Percentiles rank a stretch among this genome's conserved stretches.
Conservation (phyloP, 1,139 yeast species). For the Taphrina pruni region DNA sequence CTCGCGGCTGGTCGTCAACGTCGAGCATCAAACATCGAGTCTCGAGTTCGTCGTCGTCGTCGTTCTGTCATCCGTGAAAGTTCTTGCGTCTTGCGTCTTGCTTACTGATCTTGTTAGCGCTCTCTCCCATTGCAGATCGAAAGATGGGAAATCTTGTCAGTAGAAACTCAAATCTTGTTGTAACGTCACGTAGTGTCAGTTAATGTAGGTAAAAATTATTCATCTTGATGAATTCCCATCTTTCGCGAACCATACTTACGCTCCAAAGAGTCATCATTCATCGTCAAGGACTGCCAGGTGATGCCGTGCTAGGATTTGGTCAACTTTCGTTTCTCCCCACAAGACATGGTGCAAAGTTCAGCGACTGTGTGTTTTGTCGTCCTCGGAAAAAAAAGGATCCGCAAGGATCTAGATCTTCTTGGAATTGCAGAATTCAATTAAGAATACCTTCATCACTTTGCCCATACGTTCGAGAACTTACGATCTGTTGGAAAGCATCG, state of each 20-base stretch:
- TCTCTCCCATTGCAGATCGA: too few species aligned
- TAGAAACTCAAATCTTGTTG: constrained; percentile 32
- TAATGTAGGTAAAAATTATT: constrained; percentile 29
- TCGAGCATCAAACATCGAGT: constrained; percentile 18
- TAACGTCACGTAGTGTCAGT: constrained; percentile 21
- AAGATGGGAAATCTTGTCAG: constrained; percentile 14
- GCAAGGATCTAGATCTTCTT: not conserved
- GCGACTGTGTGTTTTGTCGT: constrained; percentile 10
- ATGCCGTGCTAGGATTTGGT: not conserved
- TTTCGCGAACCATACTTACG: not conserved
- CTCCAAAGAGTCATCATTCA: not conserved
- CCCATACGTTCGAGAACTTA: not conserved
- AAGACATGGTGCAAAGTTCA: not conserved
- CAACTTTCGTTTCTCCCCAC: not conserved
- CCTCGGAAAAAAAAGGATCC: not conserved
- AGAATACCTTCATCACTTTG: constrained; percentile 24
- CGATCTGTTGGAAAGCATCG: not conserved
- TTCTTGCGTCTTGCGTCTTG: not conserved
- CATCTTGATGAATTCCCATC: constrained; percentile 3
- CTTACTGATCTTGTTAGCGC: not conserved
- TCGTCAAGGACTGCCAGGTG: not conserved
- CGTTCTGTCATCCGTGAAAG: not conserved
- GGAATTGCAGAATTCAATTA: constrained; percentile 33
- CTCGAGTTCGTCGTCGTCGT: not conserved
- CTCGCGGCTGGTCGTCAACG: too few species aligned